Evolutionary conservation across 2,329 filamentous ascomycete genomes (phyloP).

Genomic region (Orbilia javanica): DNA sequence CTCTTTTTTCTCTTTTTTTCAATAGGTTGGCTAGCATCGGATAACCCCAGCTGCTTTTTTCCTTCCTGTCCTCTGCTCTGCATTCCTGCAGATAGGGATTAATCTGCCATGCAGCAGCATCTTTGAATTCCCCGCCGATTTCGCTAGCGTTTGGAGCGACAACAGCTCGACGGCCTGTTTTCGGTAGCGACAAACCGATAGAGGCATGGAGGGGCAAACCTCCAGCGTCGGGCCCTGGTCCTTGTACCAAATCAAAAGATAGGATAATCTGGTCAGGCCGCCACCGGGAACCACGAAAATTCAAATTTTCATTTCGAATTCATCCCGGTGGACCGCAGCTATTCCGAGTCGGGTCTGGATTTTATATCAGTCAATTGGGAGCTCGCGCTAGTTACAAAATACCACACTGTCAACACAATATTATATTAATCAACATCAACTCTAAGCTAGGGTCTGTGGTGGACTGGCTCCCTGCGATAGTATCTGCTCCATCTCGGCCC

Average conservation of each 20-base stretch:
- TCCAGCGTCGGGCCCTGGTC: background rate
- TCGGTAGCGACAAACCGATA: conserved; percentile 45
- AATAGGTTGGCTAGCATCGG: conserved; percentile 55
- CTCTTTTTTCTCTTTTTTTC: conserved; percentile 17
- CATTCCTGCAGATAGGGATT: conserved; percentile 35
- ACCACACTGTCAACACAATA: too few species aligned
- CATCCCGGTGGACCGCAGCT: conserved; percentile 21
- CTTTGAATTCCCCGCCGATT: conserved; percentile 49
- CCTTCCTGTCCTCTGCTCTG: background rate
- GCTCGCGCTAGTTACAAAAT: background rate
- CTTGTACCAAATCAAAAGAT: conserved; percentile 26
- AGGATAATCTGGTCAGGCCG: conserved; percentile 33
- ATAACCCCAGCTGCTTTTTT: conserved; percentile 25
- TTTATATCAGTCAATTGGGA: background rate
- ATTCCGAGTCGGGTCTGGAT: background rate
- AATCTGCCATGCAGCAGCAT: background rate
- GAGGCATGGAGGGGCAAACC: conserved; percentile 17
- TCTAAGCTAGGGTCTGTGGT: too few species aligned
- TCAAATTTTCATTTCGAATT: conserved; percentile 4
- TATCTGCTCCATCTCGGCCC: too few species aligned
- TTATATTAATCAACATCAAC: too few species aligned
- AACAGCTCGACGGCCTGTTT: conserved; percentile 26
- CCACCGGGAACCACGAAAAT: background rate
- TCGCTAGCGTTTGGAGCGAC: conserved; percentile 36
- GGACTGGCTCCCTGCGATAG: too few species aligned